Evolutionary conservation across 768 basidiomycete species (phyloP).

Genomic region (Tephrocybe rancida): DNA sequence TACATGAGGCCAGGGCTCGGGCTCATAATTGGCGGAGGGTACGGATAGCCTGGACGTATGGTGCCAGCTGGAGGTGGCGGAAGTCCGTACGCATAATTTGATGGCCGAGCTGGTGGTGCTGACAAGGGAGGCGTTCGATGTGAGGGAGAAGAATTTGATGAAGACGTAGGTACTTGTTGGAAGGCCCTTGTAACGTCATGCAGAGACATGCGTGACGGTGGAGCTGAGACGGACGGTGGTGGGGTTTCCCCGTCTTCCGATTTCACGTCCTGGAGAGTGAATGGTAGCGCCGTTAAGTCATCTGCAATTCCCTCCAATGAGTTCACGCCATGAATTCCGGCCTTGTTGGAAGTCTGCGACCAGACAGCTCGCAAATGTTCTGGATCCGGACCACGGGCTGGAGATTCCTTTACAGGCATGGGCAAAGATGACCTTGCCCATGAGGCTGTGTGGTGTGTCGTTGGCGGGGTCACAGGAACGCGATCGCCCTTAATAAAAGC

Average conservation of each 20-base stretch:
- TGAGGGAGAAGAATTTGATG: conserved; percentile 45
- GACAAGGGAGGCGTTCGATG: conserved; percentile 54
- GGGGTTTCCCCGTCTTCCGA: conserved; percentile 85
- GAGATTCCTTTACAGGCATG: conserved; percentile 66
- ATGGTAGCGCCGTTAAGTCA: conserved; percentile 78
- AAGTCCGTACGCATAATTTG: conserved; percentile 40
- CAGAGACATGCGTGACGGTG: conserved; percentile 75
- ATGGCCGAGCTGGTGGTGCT: conserved; percentile 49
- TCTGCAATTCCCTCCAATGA: conserved; percentile 85
- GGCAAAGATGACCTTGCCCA: conserved; percentile 61
- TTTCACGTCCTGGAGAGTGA: conserved; percentile 83
- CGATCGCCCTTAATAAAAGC: conserved; percentile 37
- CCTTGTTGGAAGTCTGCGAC: conserved; percentile 77
- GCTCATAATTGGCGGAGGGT: conserved; percentile 72
- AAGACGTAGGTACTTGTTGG: conserved; percentile 75
- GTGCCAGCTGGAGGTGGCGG: conserved; percentile 48
- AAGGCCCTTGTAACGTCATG: conserved; percentile 87
- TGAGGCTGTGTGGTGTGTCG: conserved; percentile 38
- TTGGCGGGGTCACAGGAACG: conserved; percentile 45
- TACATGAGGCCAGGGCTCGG: conserved; percentile 73
- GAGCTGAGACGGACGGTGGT: conserved; percentile 57
- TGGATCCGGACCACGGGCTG: conserved; percentile 73
- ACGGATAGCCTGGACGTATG: conserved; percentile 62
- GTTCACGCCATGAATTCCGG: conserved; percentile 68
- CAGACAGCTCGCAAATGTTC: conserved; percentile 85